A percentile compares a stretch with the other conserved stretches of the same genome.
phyloP scores from a whole-genome alignment of 1,284 basidiomycete genomes.

The Ganoderma leucocontextum region DNA sequence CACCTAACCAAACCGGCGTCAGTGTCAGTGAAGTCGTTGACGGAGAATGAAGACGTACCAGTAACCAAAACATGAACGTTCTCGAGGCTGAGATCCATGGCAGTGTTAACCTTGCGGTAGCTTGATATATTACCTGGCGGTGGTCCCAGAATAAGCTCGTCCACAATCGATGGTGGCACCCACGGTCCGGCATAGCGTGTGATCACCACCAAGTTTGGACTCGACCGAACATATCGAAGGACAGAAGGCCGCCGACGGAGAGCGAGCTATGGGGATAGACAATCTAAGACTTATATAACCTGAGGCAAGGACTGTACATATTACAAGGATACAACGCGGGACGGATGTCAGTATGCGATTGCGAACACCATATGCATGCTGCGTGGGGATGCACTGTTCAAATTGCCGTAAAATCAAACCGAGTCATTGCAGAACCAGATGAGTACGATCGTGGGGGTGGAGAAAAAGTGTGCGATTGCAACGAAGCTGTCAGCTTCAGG shows the following conservation, averaged over 20 bases:
- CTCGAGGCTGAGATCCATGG: constrained; percentile 46
- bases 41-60: constrained; percentile 31
- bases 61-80: constrained; percentile 48
- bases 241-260: neutral
- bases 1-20: constrained; percentile 36
- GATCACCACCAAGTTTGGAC: neutral
- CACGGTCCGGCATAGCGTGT: neutral
- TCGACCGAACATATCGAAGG: neutral
- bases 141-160: constrained; percentile 5
- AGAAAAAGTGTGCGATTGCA: constrained; percentile 2
- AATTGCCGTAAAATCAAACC: neutral
- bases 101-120: no score
- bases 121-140: neutral
- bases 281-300: constrained; percentile 7
- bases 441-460: neutral
- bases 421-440: constrained; percentile 10
- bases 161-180: constrained; percentile 8
- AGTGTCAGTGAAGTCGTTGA: neutral
- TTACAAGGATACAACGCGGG: constrained; percentile 11
- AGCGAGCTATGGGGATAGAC: neutral
- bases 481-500: constrained; percentile 16
- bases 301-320: neutral
- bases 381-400: constrained; percentile 12
- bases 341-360: constrained; percentile 1
- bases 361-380: constrained; percentile 3